A percentile compares a stretch with the other conserved stretches of the same genome.
Evolutionary conservation across 352 stramenopile genomes (phyloP).

Genomic region (Pythium rhizo-oryzae): DNA sequence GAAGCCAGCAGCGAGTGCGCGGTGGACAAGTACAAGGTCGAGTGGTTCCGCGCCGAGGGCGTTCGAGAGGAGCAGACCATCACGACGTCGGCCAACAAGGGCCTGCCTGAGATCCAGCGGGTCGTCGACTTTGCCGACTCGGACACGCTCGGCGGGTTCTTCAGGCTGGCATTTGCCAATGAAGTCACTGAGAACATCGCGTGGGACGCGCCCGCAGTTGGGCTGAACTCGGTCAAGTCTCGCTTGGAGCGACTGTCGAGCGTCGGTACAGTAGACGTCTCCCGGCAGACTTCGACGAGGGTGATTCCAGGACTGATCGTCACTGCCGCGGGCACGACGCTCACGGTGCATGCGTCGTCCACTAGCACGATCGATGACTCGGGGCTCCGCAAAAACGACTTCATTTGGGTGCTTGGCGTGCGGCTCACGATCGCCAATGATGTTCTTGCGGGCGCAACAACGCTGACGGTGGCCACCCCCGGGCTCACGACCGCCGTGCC

Average conservation of each 20-base stretch:
- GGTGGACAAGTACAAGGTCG: slow-evolving; percentile 72
- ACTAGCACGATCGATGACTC: slow-evolving; percentile 28
- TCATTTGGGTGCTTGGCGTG: slow-evolving; percentile 62
- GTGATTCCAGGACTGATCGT: slow-evolving; percentile 48
- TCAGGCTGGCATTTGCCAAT: slow-evolving; percentile 62
- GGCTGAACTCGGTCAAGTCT: slow-evolving; percentile 69
- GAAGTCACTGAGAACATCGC: slow-evolving; percentile 68
- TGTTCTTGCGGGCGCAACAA: slow-evolving; percentile 17
- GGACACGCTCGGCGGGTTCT: slow-evolving; percentile 59
- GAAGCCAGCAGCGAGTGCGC: slow-evolving; percentile 36
- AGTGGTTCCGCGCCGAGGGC: slow-evolving; percentile 74
- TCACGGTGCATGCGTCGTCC: slow-evolving; percentile 37
- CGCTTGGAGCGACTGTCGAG: slow-evolving; percentile 66
- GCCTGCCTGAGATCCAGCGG: slow-evolving; percentile 67
- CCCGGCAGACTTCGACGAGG: slow-evolving; percentile 41
- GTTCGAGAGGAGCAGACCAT: slow-evolving; percentile 69
- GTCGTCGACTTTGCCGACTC: slow-evolving; percentile 63
- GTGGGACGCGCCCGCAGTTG: slow-evolving; percentile 61
- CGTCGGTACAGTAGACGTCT: slow-evolving; percentile 65
- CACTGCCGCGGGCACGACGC: slow-evolving; percentile 32
- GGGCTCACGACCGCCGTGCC: slow-evolving; percentile 38
- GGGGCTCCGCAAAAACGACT: slow-evolving; percentile 32
- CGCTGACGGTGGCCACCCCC: slow-evolving; percentile 17
- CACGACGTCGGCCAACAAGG: slow-evolving; percentile 69
- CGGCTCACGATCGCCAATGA: slow-evolving; percentile 34